Evolutionary conservation across 805 yeast genomes (phyloP).

Genomic region (Saccharomycopsis olivae): DNA sequence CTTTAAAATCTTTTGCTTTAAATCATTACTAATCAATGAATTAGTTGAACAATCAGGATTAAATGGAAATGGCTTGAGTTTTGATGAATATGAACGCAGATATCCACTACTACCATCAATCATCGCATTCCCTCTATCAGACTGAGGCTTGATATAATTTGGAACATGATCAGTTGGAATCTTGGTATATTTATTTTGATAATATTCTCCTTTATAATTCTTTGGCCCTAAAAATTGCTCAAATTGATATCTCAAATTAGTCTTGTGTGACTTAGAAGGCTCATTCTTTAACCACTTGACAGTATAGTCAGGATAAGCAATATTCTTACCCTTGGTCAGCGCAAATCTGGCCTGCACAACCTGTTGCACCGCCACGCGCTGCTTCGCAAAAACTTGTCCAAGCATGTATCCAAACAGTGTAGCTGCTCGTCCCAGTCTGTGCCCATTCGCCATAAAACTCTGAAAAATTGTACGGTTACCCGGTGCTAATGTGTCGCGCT

Average conservation of each 20-base stretch:
- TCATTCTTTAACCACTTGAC: constrained; percentile 31
- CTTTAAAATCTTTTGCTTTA: constrained; percentile 49
- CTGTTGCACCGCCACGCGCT: too few species aligned
- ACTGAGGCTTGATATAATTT: constrained; percentile 54
- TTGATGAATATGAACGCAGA: background rate
- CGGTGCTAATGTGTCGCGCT: too few species aligned
- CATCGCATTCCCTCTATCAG: constrained; percentile 32
- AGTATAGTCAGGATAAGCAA: constrained; percentile 46
- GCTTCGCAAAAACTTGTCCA: too few species aligned
- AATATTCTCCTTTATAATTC: constrained; percentile 75
- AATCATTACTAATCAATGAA: constrained; percentile 41
- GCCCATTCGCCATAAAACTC: too few species aligned
- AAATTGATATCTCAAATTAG: constrained; percentile 53
- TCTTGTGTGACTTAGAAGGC: constrained; percentile 32
- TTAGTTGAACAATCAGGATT: constrained; percentile 66
- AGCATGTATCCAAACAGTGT: too few species aligned
- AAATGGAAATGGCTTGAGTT: constrained; percentile 72
- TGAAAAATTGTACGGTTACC: too few species aligned
- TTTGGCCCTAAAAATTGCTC: constrained; percentile 73
- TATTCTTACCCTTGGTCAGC: constrained; percentile 32
- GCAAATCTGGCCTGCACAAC: too few species aligned
- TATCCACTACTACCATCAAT: constrained; percentile 8
- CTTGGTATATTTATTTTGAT: constrained; percentile 60
- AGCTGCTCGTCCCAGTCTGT: too few species aligned
- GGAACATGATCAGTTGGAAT: constrained; percentile 62